These are phyloP conservation scores for Hericium erinaceus DNA, from an alignment of 768 basidiomycete genomes.

Conservation along the genomic window DNA sequence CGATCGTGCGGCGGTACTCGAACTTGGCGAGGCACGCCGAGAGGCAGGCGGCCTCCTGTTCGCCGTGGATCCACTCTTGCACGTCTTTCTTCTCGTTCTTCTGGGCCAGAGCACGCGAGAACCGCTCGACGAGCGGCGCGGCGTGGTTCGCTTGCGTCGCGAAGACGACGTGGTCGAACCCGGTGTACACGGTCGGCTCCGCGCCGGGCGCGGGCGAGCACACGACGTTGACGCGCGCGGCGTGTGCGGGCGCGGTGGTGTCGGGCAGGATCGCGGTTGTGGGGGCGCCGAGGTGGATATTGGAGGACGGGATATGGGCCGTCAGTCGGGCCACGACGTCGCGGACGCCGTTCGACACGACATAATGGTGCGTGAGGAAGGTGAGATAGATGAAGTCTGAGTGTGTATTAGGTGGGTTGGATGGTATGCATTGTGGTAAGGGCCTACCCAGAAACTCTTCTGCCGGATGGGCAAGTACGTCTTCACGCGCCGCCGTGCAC, in stretches of 20 bases:
- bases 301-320: constrained; percentile 23
- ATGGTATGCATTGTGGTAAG: background rate
- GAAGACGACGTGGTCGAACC: constrained; percentile 61
- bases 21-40: constrained; percentile 44
- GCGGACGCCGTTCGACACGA: constrained; percentile 47
- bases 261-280: constrained; percentile 39
- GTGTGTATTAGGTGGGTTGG: background rate
- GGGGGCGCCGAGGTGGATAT: constrained; percentile 47
- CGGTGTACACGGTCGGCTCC: constrained; percentile 21
- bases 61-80: background rate
- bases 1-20: constrained; percentile 44
- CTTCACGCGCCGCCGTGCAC: constrained; percentile 52
- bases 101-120: constrained; percentile 28
- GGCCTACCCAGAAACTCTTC: constrained; percentile 55
- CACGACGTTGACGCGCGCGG: constrained; percentile 28
- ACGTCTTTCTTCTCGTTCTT: background rate
- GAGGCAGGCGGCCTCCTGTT: constrained; percentile 27
- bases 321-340: constrained; percentile 49
- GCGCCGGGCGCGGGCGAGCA: constrained; percentile 24
- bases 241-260: constrained; percentile 15
- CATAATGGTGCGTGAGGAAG: constrained; percentile 59
- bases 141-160: constrained; percentile 70
- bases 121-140: constrained; percentile 39
- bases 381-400: constrained; percentile 67
- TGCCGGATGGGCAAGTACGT: constrained; percentile 48